These are phyloP conservation scores for Parmelia sp. DNA, from an alignment of 495 filamentous ascomycete genomes.

Conservation along the genomic window DNA sequence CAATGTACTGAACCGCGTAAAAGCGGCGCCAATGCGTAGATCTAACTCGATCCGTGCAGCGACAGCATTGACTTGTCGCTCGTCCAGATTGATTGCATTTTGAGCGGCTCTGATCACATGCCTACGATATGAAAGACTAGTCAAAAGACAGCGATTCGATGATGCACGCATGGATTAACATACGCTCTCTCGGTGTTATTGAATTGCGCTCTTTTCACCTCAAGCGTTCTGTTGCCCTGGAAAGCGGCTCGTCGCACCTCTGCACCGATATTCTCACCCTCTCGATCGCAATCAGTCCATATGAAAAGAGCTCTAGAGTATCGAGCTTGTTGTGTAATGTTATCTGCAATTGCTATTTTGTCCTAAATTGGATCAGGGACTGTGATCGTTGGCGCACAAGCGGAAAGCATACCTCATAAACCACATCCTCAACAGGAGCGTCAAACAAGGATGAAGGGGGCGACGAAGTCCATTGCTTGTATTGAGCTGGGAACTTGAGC, in stretches of 20 bases:
- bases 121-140: constrained; percentile 18
- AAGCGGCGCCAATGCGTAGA: constrained; percentile 81
- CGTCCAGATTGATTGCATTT: constrained; percentile 69
- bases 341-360: constrained; percentile 71
- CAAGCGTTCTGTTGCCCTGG: constrained; percentile 62
- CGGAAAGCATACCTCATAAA: constrained; percentile 51
- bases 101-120: constrained; percentile 84
- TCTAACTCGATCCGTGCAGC: constrained; percentile 87
- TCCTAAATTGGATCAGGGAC: constrained; percentile 44
- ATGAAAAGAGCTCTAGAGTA: constrained; percentile 70
- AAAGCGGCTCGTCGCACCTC: constrained; percentile 80
- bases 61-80: constrained; percentile 81
- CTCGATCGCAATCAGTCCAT: constrained; percentile 98
- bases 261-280: constrained; percentile 94
- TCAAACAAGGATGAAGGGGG: constrained; percentile 76
- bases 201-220: constrained; percentile 82
- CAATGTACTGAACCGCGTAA: constrained; percentile 81
- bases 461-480: constrained; percentile 72
- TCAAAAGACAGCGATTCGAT: background rate
- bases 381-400: background rate
- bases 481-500: constrained; percentile 62
- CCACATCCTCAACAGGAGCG: constrained; percentile 59
- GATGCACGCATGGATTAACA: constrained; percentile 29
- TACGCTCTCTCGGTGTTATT: constrained; percentile 92
- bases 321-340: constrained; percentile 73